Evolutionary conservation across 352 stramenopile genomes (phyloP).

Genomic region (Globisporangium ultimum): DNA sequence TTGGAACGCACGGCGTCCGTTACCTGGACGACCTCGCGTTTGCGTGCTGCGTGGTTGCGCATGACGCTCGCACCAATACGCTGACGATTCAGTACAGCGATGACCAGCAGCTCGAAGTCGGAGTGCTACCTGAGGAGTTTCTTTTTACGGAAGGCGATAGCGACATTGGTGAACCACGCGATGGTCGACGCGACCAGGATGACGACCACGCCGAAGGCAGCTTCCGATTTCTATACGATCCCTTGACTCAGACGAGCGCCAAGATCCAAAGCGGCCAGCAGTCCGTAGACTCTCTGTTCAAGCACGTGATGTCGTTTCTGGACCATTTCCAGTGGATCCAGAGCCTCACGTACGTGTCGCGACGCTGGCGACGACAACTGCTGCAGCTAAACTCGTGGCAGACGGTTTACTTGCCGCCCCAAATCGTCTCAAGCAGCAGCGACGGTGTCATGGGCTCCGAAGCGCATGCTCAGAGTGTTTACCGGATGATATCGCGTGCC

Average conservation of each 20-base stretch:
- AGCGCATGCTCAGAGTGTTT: not conserved
- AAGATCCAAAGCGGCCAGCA: not conserved
- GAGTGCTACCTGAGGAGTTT: conserved; percentile 27
- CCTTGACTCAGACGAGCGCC: not conserved
- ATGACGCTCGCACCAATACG: conserved; percentile 1
- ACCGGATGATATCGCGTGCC: not conserved
- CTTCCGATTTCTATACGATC: not conserved
- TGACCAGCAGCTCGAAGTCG: conserved; percentile 20
- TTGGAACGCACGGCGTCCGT: conserved; percentile 17
- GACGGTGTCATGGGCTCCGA: not conserved
- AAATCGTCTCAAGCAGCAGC: not conserved
- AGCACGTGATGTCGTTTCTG: conserved; percentile 10
- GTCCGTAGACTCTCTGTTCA: not conserved
- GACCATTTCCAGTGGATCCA: conserved; percentile 18
- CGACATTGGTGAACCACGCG: not conserved
- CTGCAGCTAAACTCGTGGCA: conserved; percentile 11
- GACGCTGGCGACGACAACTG: conserved; percentile 7
- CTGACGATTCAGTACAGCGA: conserved; percentile 28
- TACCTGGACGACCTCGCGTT: conserved; percentile 29
- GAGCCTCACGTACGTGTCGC: conserved; percentile 12
- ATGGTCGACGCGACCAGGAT: not conserved
- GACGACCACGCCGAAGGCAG: not conserved
- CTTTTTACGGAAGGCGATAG: not conserved
- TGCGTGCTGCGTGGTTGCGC: conserved; percentile 21
- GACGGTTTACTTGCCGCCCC: conserved; percentile 2